Percentiles rank a stretch among this genome's conserved stretches.
These are phyloP conservation scores for Lantana camara DNA, from an alignment of 257 asterid genomes.

Conservation along the genomic window DNA sequence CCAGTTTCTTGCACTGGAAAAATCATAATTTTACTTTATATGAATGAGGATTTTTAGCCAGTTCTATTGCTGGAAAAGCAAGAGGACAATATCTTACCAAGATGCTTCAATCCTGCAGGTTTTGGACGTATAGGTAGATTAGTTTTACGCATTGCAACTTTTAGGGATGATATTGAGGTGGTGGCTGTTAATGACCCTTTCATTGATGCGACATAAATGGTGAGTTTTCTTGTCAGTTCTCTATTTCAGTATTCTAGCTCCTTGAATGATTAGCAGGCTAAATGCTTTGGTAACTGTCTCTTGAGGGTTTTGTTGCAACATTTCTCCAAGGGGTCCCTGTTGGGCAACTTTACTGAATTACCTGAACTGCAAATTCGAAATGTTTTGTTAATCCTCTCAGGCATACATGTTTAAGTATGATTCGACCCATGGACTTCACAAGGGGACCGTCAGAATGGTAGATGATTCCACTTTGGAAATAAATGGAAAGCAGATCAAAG, in stretches of 20 bases:
- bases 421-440: constrained; percentile 90
- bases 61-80: constrained; percentile 11
- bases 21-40: background rate
- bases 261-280: constrained; percentile 10
- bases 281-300: background rate
- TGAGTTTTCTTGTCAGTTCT: constrained; percentile 38
- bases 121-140: constrained; percentile 98
- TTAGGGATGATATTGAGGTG: constrained; percentile 92
- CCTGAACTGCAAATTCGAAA: background rate
- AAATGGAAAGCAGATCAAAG: constrained; percentile 82
- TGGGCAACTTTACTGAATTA: too few species aligned
- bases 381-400: constrained; percentile 44
- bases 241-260: constrained; percentile 1
- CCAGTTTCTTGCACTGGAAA: background rate
- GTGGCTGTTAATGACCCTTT: constrained; percentile 98
- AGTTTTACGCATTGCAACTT: constrained; percentile 82
- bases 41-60: background rate
- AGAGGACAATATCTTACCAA: background rate
- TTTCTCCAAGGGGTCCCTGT: too few species aligned
- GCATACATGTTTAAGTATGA: constrained; percentile 99
- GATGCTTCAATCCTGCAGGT: constrained; percentile 49
- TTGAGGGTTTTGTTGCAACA: background rate
- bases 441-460: constrained; percentile 67
- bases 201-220: constrained; percentile 96
- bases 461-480: constrained; percentile 91